Evolutionary conservation across 2,329 filamentous ascomycete species (phyloP).

Genomic region (Aspergillus udagawae): DNA sequence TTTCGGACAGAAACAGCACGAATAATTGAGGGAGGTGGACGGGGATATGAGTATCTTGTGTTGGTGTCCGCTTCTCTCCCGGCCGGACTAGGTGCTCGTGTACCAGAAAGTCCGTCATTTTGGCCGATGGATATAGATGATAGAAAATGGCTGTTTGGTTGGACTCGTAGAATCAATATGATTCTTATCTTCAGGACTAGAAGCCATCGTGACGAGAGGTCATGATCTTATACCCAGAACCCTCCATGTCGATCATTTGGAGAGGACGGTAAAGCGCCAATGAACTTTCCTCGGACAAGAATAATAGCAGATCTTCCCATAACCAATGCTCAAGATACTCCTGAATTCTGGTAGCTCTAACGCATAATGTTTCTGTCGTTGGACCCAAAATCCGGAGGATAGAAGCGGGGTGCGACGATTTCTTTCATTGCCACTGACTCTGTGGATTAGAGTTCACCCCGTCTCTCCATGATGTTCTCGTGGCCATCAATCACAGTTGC

Average conservation of each 20-base stretch:
- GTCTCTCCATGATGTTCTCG: too few relatives aligned
- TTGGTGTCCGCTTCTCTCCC: background rate
- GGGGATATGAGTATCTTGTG: background rate
- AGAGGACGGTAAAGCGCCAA: background rate
- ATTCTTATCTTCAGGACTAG: too few relatives aligned
- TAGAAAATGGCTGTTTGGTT: background rate
- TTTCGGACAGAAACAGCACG: slow-evolving; percentile 24
- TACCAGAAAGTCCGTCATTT: background rate
- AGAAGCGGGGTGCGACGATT: too few relatives aligned
- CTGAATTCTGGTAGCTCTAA: too few relatives aligned
- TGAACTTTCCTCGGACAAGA: background rate
- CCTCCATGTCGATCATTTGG: background rate
- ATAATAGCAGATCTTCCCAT: background rate
- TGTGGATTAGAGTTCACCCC: too few relatives aligned
- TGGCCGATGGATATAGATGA: background rate
- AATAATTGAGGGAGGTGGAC: slow-evolving; percentile 26
- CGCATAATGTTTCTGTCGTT: too few relatives aligned
- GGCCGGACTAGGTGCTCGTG: background rate
- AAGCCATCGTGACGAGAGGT: background rate
- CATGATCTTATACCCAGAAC: background rate
- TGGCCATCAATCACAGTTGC: too few relatives aligned
- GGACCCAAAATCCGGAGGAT: too few relatives aligned
- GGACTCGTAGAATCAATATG: too few relatives aligned
- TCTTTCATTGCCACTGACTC: too few relatives aligned
- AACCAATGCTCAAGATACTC: too few relatives aligned